Evolutionary conservation across 306 rosid genomes (phyloP), one percentile per base, ranked within the genome.

Genomic region (Bauhinia variegata): DNA sequence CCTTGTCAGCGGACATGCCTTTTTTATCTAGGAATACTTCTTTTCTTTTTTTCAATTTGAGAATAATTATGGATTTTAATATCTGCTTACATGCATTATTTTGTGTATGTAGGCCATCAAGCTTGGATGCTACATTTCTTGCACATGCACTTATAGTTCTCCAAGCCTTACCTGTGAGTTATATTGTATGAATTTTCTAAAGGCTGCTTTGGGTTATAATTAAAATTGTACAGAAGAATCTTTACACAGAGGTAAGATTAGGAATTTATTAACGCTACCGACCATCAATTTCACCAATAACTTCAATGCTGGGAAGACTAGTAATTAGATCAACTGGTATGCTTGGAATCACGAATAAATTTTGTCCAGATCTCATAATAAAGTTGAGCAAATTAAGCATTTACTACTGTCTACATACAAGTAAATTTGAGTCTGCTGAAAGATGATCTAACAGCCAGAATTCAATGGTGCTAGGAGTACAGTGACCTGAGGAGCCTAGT

Each of bases 81-180:
- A 34, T 62, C 71, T 30, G 36, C 68, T 70, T 56, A 38, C 63
- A 23, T 62, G 67, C 41, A 60, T 43, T 80, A 39, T 72, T 71
- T n/a, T 74, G 47, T 68, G 72, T 42, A 17, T 65, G 80, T 78
- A 95, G 99, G 78, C 91, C 97, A 47, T 88, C 99, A 48, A 95
- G 99, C 67, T 71, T 95, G 79, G 99, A 95, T 79, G 97, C 99
- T 15, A 70, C 88, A 63, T 88, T 91, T 82, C 81, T 88, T 54
- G 95, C 96, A 0, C 99, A 91, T 75, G 86, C 83, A 66, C 83
- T 91, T 14, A 71, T 88, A 60, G 72, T 63, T 75, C 89, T 91
- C 80, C 86, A 88, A 57, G 95, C 90, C 54, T 81, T 95, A 71
- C 96, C 97, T 14, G 99, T 95, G 83, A 91, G 97, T 81, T 78